Evolutionary conservation across 768 basidiomycete genomes (phyloP), one percentile per base, ranked within the genome.

Genomic region (Strobilomyces dryophilus): DNA sequence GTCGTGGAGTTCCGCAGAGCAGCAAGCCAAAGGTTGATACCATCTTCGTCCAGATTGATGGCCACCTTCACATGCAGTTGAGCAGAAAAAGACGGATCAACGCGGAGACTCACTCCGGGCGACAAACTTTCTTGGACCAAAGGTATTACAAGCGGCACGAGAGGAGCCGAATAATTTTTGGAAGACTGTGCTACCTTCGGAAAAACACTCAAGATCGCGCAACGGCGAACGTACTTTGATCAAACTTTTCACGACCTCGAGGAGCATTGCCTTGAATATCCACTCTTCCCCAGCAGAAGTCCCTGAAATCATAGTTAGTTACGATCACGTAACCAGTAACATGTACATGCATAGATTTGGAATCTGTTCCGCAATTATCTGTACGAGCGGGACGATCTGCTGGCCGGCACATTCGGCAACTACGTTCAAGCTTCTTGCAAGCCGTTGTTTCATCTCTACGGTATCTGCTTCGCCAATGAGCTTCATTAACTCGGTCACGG

Each of bases 41-140:
- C 87, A 66, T 95, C 92, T 55, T 83, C 82, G 59, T 95, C 92
- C 21, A 95, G 76, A 56, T 87, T 78, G 34, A 78, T 70, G n/a
- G 78, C 75, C 29, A 75, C 76, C 89, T 92, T 47, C 57, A 57
- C 48, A n/a, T 37, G 32, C n/a, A 11, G 32, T 54, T 54, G 35
- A 60, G 47, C 8, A 6, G 29, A 26, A 36, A 24, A 31, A 40
- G 40, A 37, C 20, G n/a, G 21, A 34, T 47, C 24, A 9, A 15
- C 12, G 20, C 26, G 20, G 29, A 48, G 6, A 70, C 74, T 60
- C 59, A 84, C 86, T 14, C 72, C 76, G 20, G 82, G 79, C 18
- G 78, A 73, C 49, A 89, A 66, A 61, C 85, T 81, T 61, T 87
- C 83, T 55, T 74, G 78, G 31, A 92, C 74, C 40, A 92, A 71